Evolutionary conservation across 371 early-diverging fungal genomes (phyloP).

Genomic region (Mortierella sp.): DNA sequence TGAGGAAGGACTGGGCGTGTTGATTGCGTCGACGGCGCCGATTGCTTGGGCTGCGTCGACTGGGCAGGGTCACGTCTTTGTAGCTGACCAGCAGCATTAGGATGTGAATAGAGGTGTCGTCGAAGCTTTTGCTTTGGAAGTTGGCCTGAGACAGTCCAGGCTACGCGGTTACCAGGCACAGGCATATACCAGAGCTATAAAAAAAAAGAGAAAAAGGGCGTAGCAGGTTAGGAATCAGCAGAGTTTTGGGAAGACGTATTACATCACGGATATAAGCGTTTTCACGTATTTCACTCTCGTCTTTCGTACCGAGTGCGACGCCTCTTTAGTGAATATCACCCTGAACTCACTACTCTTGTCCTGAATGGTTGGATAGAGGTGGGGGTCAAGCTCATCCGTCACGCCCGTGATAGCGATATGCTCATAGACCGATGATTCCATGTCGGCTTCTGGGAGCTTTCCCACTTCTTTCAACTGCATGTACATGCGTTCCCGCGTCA

Average conservation of each 20-base stretch:
- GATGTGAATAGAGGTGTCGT: slow-evolving; percentile 13
- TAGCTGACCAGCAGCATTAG: not conserved
- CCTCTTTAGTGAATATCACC: slow-evolving; percentile 26
- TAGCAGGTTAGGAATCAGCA: too few relatives aligned
- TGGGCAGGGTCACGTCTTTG: not conserved
- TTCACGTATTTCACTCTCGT: not conserved
- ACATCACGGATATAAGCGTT: too few relatives aligned
- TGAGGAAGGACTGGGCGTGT: not conserved
- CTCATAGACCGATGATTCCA: slow-evolving; percentile 31
- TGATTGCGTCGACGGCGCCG: not conserved
- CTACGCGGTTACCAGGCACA: slow-evolving; percentile 20
- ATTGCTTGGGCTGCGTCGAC: too few relatives aligned
- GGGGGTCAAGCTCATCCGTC: slow-evolving; percentile 11
- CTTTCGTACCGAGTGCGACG: slow-evolving; percentile 23
- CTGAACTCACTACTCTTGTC: slow-evolving; percentile 8
- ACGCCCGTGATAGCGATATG: slow-evolving; percentile 18
- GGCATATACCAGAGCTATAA: slow-evolving; percentile 42
- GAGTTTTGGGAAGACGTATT: too few relatives aligned
- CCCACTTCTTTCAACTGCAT: slow-evolving; percentile 26
- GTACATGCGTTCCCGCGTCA: slow-evolving; percentile 39
- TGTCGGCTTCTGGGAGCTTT: slow-evolving; percentile 37
- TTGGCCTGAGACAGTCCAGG: slow-evolving; percentile 23
- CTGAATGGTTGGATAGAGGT: slow-evolving; percentile 8
- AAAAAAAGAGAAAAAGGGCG: not conserved
- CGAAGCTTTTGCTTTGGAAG: slow-evolving; percentile 16